Conservation (phyloP, 2,329 filamentous ascomycete genomes). For the Herpotrichia juniperi region DNA sequence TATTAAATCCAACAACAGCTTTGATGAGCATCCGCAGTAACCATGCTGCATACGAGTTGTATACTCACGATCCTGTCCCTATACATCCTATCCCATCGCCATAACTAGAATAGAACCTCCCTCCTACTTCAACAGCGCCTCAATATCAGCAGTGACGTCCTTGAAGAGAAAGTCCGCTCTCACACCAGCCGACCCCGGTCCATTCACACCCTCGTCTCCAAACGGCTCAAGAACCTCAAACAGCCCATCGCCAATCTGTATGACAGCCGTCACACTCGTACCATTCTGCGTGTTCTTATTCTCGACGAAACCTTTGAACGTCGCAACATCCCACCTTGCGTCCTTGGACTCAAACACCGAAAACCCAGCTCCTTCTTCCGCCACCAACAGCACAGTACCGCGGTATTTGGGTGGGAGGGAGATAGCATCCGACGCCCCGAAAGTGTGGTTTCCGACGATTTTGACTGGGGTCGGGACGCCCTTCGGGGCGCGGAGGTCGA, state of each 20-base stretch:
- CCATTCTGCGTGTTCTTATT: slow-evolving; percentile 8
- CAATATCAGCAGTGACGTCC: slow-evolving; percentile 18
- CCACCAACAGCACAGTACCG: slow-evolving; percentile 19
- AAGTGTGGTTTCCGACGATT: slow-evolving; percentile 13
- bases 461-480: slow-evolving; percentile 12
- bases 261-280: slow-evolving; percentile 9
- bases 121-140: slow-evolving; percentile 8
- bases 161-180: slow-evolving; percentile 17
- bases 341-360: slow-evolving; percentile 14
- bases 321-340: slow-evolving; percentile 17
- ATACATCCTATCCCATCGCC: too few species aligned
- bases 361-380: slow-evolving; percentile 14
- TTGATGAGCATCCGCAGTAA: too few species aligned
- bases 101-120: too few species aligned
- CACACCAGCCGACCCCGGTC: slow-evolving; percentile 19
- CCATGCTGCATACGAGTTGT: too few species aligned
- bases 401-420: slow-evolving; percentile 20
- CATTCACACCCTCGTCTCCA: slow-evolving; percentile 19
- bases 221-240: slow-evolving; percentile 22
- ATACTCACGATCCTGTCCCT: too few species aligned
- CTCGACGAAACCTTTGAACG: slow-evolving; percentile 13
- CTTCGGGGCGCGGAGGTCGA: slow-evolving; percentile 17
- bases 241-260: slow-evolving; percentile 18
- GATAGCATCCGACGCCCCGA: slow-evolving; percentile 16
- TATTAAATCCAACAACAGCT: too few species aligned